These are phyloP conservation scores for Termitomyces sp. DNA, from an alignment of 768 basidiomycete species.

Conservation along the genomic window DNA sequence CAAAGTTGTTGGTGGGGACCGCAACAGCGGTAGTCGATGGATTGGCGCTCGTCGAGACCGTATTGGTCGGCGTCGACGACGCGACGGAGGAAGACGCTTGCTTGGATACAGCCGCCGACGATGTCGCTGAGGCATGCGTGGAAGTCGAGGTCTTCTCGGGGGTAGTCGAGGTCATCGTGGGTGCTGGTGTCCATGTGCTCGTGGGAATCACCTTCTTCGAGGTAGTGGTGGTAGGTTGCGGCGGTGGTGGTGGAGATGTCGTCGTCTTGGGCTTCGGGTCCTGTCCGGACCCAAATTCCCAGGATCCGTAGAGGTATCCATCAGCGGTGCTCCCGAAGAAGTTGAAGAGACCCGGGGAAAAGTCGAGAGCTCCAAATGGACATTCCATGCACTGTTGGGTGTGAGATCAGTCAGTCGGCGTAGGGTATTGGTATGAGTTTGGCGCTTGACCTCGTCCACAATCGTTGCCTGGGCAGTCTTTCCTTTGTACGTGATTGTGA, in stretches of 20 bases:
- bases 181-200: slow-evolving; percentile 10
- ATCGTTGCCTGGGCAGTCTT: slow-evolving; percentile 35
- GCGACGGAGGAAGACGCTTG: neutral
- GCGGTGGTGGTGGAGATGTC: slow-evolving; percentile 7
- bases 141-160: slow-evolving; percentile 1
- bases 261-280: slow-evolving; percentile 5
- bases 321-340: slow-evolving; percentile 31
- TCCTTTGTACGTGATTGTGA: slow-evolving; percentile 49
- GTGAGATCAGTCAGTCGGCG: neutral
- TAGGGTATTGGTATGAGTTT: too few relatives aligned
- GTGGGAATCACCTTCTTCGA: slow-evolving; percentile 12
- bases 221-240: slow-evolving; percentile 15
- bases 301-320: slow-evolving; percentile 41
- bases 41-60: neutral
- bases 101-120: slow-evolving; percentile 1
- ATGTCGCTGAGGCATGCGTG: slow-evolving; percentile 4
- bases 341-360: slow-evolving; percentile 44
- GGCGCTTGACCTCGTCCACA: slow-evolving; percentile 39
- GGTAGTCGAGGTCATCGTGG: slow-evolving; percentile 8
- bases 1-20: slow-evolving; percentile 13
- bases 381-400: slow-evolving; percentile 43
- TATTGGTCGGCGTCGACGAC: neutral
- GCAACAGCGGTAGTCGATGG: slow-evolving; percentile 2
- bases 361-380: slow-evolving; percentile 44
- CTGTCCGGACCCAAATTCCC: slow-evolving; percentile 27